Evolutionary conservation across 1,139 yeast genomes (phyloP).

Genomic region (Geotrichum carabidarum): DNA sequence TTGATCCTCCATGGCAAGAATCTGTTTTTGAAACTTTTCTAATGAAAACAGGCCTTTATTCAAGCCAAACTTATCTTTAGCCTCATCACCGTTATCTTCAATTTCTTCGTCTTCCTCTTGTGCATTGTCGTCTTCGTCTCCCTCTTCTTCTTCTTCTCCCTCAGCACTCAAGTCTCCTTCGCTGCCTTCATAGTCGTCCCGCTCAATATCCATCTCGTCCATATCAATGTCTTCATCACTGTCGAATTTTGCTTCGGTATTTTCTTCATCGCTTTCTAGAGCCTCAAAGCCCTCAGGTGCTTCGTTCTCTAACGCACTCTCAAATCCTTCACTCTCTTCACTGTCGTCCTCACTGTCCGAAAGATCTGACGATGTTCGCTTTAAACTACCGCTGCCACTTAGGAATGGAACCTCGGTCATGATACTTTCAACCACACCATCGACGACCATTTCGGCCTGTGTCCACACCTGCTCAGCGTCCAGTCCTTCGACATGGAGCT

Average conservation of each 20-base stretch:
- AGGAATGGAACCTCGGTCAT: conserved; percentile 34
- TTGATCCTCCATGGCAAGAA: conserved; percentile 50
- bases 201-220: conserved; percentile 24
- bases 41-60: conserved; percentile 83
- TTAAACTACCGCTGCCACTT: conserved; percentile 18
- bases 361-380: conserved; percentile 23
- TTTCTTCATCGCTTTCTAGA: conserved; percentile 19
- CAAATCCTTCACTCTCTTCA: conserved; percentile 23
- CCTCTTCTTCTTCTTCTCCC: conserved; percentile 22
- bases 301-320: conserved; percentile 21
- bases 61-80: conserved; percentile 49
- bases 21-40: conserved; percentile 79
- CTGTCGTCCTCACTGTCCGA: conserved; percentile 28
- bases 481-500: conserved; percentile 76
- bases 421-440: conserved; percentile 58
- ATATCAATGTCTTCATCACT: conserved; percentile 17
- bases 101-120: conserved; percentile 29
- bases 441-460: conserved; percentile 79
- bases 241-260: conserved; percentile 19
- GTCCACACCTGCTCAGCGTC: conserved; percentile 93
- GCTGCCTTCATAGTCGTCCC: conserved; percentile 25
- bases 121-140: conserved; percentile 30
- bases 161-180: conserved; percentile 23
- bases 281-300: conserved; percentile 12
- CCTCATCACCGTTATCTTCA: conserved; percentile 26